Conservation (phyloP, 208 protist genomes). For the Lotmaria passim region DNA sequence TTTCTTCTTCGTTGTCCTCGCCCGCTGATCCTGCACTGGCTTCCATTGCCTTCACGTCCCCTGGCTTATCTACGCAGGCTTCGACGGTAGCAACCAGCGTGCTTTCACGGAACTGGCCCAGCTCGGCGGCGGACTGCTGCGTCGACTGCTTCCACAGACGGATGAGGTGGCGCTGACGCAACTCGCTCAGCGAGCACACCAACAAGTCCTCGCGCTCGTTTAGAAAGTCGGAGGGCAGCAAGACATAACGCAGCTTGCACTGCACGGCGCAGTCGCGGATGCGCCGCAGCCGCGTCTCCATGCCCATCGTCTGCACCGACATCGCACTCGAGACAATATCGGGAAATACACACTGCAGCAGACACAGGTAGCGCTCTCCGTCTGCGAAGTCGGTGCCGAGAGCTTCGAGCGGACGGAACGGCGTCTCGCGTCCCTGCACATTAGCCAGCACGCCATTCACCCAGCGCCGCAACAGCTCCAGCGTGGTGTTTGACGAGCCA, state of each 20-base stretch:
- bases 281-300: conserved; percentile 51
- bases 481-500: conserved; percentile 11
- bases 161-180: conserved; percentile 40
- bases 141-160: conserved; percentile 19
- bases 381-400: conserved; percentile 72
- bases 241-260: conserved; percentile 44
- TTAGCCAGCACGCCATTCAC: conserved; percentile 54
- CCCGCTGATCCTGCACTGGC: background rate
- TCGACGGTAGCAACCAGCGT: conserved; percentile 11
- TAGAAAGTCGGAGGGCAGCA: conserved; percentile 67
- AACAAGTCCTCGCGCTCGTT: conserved; percentile 76
- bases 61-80: background rate
- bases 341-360: conserved; percentile 69
- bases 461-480: conserved; percentile 61
- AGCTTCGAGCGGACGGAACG: conserved; percentile 34
- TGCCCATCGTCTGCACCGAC: conserved; percentile 36
- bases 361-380: conserved; percentile 59
- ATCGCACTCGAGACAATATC: conserved; percentile 27
- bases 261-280: conserved; percentile 49
- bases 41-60: background rate
- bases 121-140: conserved; percentile 4
- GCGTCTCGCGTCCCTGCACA: conserved; percentile 10
- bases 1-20: background rate
- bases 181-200: conserved; percentile 54
- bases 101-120: conserved; percentile 20